Percentiles rank a stretch among this genome's conserved stretches.
Conservation (phyloP, 129 eudicot species). For the Gnaphalium uliginosum region DNA sequence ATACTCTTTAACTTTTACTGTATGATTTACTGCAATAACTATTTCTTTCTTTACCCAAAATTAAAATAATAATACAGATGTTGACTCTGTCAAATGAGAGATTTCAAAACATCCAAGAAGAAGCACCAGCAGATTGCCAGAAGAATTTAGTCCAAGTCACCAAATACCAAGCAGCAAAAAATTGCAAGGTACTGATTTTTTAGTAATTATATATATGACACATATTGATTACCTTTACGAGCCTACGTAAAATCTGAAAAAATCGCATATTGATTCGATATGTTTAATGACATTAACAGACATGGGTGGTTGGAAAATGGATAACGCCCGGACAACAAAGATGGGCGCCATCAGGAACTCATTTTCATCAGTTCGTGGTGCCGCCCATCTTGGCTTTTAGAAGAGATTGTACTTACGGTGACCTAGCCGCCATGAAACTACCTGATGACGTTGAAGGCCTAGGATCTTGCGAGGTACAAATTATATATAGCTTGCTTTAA, state of each 20-base stretch:
- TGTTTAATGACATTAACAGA: conserved; percentile 32
- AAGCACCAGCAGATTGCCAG: conserved; percentile 67
- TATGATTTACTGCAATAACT: not conserved
- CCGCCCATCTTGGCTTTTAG: conserved; percentile 72
- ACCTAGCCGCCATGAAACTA: conserved; percentile 91
- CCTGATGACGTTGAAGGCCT: conserved; percentile 87
- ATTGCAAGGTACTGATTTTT: conserved; percentile 67
- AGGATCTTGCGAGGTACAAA: conserved; percentile 76
- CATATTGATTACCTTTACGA: too few relatives aligned
- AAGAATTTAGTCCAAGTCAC: conserved; percentile 79
- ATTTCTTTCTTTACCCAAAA: not conserved
- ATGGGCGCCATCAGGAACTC: conserved; percentile 90
- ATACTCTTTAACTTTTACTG: too few relatives aligned
- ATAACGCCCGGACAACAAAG: conserved; percentile 82
- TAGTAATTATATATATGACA: too few relatives aligned
- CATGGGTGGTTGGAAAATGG: conserved; percentile 99
- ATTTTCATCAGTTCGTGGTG: conserved; percentile 95
- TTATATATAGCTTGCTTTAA: not conserved
- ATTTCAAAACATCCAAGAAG: conserved; percentile 72
- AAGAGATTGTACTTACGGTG: conserved; percentile 91
- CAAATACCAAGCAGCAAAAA: conserved; percentile 86
- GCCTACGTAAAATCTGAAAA: not conserved
- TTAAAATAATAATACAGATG: conserved; percentile 54
- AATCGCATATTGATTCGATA: too few relatives aligned
- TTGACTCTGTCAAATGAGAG: conserved; percentile 72